Evolutionary conservation across 1,284 basidiomycete genomes (phyloP).

Genomic region (Puccinia coronata): DNA sequence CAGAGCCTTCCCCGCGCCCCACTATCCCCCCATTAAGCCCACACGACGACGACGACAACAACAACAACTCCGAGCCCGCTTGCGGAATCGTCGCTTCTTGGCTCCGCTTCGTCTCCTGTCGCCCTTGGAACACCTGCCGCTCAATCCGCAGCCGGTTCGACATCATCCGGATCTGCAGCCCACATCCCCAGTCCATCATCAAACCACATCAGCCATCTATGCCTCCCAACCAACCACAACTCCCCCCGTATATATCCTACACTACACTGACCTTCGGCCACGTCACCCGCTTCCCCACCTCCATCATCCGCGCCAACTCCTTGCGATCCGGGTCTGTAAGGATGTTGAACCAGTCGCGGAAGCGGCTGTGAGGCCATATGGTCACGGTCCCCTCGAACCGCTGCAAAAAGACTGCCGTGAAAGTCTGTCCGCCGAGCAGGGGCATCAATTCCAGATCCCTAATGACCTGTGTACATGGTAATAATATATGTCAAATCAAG

Average conservation of each 20-base stretch:
- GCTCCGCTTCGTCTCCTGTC: conserved; percentile 66
- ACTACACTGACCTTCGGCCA: conserved; percentile 89
- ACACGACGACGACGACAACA: too few relatives aligned
- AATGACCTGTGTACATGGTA: conserved; percentile 67
- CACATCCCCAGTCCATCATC: too few relatives aligned
- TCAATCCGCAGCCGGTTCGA: conserved; percentile 77
- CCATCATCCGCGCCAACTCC: conserved; percentile 79
- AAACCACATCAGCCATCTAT: too few relatives aligned
- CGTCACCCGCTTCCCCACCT: conserved; percentile 82
- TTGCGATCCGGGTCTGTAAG: conserved; percentile 67
- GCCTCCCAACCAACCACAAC: too few relatives aligned
- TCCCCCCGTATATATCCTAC: too few relatives aligned
- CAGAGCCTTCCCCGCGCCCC: background rate
- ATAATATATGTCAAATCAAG: background rate
- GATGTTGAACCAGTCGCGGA: conserved; percentile 77
- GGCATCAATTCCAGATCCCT: conserved; percentile 88
- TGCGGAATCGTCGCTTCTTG: conserved; percentile 61
- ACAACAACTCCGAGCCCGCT: too few relatives aligned
- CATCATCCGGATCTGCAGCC: conserved; percentile 89
- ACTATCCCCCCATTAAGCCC: too few relatives aligned
- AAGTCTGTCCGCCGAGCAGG: conserved; percentile 78
- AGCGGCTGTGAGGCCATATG: conserved; percentile 76
- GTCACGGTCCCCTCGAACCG: conserved; percentile 71
- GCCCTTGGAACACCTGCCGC: conserved; percentile 76
- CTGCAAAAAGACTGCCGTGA: conserved; percentile 91